Evolutionary conservation across 2,329 filamentous ascomycete species (phyloP).

Genomic region (Ascochyta lentis): DNA sequence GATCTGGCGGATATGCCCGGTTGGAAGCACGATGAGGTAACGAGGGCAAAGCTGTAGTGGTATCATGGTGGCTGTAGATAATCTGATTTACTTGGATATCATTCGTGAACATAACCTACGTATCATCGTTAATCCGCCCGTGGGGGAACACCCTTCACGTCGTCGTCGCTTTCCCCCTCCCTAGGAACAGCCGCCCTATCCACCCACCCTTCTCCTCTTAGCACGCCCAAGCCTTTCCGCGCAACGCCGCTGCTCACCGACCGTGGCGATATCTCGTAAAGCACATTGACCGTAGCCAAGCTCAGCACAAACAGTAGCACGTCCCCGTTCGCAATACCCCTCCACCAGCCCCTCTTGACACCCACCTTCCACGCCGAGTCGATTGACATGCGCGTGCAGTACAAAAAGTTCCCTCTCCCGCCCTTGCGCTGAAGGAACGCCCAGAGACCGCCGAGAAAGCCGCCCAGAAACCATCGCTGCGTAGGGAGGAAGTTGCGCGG

Average conservation of each 20-base stretch:
- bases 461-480: slow-evolving; percentile 88
- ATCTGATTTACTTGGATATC: neutral
- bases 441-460: slow-evolving; percentile 85
- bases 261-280: slow-evolving; percentile 75
- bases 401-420: slow-evolving; percentile 71
- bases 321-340: slow-evolving; percentile 80
- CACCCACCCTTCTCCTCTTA: slow-evolving; percentile 76
- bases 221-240: slow-evolving; percentile 75
- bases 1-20: slow-evolving; percentile 57
- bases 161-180: slow-evolving; percentile 17
- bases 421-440: slow-evolving; percentile 74
- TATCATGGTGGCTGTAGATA: neutral
- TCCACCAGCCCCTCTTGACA: slow-evolving; percentile 89
- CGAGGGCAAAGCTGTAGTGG: neutral
- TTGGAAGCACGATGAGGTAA: slow-evolving; percentile 43
- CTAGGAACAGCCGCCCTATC: slow-evolving; percentile 59
- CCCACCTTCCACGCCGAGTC: slow-evolving; percentile 92
- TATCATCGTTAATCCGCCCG: slow-evolving; percentile 8
- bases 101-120: neutral
- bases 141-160: slow-evolving; percentile 10
- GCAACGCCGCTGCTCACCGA: slow-evolving; percentile 71
- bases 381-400: slow-evolving; percentile 77
- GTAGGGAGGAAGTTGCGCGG: slow-evolving; percentile 77
- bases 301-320: slow-evolving; percentile 82
- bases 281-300: slow-evolving; percentile 76